phyloP scores from a whole-genome alignment of 352 stramenopile species.

The Poterioochromonas sp. region DNA sequence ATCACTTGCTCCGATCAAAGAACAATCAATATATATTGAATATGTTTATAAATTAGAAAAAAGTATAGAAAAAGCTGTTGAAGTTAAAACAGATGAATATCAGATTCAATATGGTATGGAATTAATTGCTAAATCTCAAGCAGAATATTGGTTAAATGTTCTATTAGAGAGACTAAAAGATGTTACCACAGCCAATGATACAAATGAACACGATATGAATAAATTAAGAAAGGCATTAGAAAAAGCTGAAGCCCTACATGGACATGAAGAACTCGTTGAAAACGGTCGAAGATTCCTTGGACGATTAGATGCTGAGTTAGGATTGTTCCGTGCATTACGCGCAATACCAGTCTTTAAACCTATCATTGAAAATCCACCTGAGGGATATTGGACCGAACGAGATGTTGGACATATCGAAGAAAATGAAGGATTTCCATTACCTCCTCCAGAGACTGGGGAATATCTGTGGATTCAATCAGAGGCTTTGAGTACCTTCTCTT shows the following conservation, averaged over 20 bases:
- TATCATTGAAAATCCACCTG: slow-evolving; percentile 31
- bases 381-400: slow-evolving; percentile 39
- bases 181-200: not conserved
- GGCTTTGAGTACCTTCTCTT: slow-evolving; percentile 30
- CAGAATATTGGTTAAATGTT: slow-evolving; percentile 11
- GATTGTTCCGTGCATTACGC: not conserved
- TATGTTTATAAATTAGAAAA: slow-evolving; percentile 24
- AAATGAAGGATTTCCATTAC: slow-evolving; percentile 40
- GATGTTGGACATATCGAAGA: slow-evolving; percentile 40
- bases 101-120: slow-evolving; percentile 12
- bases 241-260: slow-evolving; percentile 11
- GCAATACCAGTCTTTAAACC: not conserved
- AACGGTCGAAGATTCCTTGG: not conserved
- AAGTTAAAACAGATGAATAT: not conserved
- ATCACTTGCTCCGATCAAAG: not conserved
- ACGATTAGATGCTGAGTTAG: slow-evolving; percentile 17
- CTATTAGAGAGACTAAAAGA: slow-evolving; percentile 6
- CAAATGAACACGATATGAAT: slow-evolving; percentile 31
- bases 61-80: not conserved
- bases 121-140: not conserved
- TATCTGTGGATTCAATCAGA: slow-evolving; percentile 39
- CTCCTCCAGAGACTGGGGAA: slow-evolving; percentile 39
- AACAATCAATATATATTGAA: slow-evolving; percentile 13
- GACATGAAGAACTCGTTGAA: not conserved
- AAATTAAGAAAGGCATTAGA: not conserved